Evolutionary conservation across 768 basidiomycete species (phyloP).

Genomic region (Tylopilus subfusipes): DNA sequence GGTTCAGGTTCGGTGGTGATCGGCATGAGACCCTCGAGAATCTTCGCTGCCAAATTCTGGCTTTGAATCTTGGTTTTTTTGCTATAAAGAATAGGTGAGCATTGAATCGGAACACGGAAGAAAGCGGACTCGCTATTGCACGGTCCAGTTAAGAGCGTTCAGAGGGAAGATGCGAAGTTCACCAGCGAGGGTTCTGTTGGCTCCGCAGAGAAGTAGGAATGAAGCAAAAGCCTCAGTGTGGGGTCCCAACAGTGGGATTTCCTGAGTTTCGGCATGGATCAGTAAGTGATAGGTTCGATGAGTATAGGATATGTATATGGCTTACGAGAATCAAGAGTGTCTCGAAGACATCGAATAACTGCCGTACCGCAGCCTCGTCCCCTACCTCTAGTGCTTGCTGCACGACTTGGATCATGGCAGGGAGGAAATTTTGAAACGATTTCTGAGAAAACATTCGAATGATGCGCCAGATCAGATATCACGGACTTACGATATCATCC

Average conservation of each 20-base stretch:
- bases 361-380: conserved; percentile 79
- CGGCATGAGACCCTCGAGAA: conserved; percentile 90
- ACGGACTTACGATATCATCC: conserved; percentile 65
- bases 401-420: conserved; percentile 84
- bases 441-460: conserved; percentile 43
- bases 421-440: conserved; percentile 83
- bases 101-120: not conserved
- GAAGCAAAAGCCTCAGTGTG: conserved; percentile 83
- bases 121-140: conserved; percentile 72
- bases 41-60: conserved; percentile 75
- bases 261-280: conserved; percentile 43
- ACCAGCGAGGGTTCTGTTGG: conserved; percentile 67
- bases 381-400: conserved; percentile 74
- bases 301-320: not conserved
- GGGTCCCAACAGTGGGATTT: conserved; percentile 88
- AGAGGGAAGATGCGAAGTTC: conserved; percentile 88
- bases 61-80: conserved; percentile 96
- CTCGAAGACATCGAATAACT: conserved; percentile 94
- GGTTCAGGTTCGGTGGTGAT: conserved; percentile 93
- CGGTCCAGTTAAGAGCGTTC: conserved; percentile 94
- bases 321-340: conserved; percentile 87
- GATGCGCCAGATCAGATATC: not conserved
- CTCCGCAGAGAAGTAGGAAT: conserved; percentile 84
- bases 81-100: conserved; percentile 39
- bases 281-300: not conserved